A percentile compares a stretch with the other conserved stretches of the same genome.
These are phyloP conservation scores for Drosera spatulata DNA, from an alignment of 179 eudicot species.

Conservation along the genomic window DNA sequence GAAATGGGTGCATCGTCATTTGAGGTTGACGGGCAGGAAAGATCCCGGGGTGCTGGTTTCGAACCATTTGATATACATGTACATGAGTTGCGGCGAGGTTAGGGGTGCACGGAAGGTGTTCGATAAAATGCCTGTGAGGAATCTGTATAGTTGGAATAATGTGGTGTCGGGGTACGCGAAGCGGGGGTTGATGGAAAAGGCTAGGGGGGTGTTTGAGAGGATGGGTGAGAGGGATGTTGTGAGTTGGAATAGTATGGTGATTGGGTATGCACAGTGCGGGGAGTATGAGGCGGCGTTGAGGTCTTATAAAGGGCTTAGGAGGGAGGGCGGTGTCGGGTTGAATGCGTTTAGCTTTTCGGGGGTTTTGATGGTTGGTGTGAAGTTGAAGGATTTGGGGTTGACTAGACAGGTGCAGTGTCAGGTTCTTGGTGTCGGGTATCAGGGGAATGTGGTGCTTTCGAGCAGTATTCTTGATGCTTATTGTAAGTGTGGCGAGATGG, in stretches of 20 bases:
- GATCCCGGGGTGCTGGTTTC: conserved; percentile 40
- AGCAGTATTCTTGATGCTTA: conserved; percentile 74
- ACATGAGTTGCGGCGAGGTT: conserved; percentile 49
- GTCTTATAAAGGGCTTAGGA: conserved; percentile 38
- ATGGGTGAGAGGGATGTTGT: conserved; percentile 56
- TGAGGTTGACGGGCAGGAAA: conserved; percentile 49
- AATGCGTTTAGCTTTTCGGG: conserved; percentile 69
- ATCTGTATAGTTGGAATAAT: conserved; percentile 66
- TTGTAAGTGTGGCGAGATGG: conserved; percentile 44
- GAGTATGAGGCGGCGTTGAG: conserved; percentile 30
- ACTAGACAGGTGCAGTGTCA: conserved; percentile 58
- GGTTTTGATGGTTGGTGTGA: conserved; percentile 49
- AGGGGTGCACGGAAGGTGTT: conserved; percentile 52
- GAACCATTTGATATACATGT: conserved; percentile 56
- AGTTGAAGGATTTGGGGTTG: conserved; percentile 37
- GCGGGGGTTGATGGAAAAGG: conserved; percentile 43
- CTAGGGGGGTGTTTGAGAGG: conserved; percentile 43
- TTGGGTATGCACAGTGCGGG: conserved; percentile 39
- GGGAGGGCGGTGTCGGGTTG: conserved; percentile 19
- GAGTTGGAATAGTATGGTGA: conserved; percentile 15
- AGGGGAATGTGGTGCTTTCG: conserved; percentile 41
- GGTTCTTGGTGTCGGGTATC: conserved; percentile 41
- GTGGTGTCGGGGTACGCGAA: conserved; percentile 72
- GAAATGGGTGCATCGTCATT: conserved; percentile 60
- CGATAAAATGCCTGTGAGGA: conserved; percentile 60